These are phyloP conservation scores for Cordyceps javanica DNA, from an alignment of 2,329 filamentous ascomycete genomes.

Conservation along the genomic window DNA sequence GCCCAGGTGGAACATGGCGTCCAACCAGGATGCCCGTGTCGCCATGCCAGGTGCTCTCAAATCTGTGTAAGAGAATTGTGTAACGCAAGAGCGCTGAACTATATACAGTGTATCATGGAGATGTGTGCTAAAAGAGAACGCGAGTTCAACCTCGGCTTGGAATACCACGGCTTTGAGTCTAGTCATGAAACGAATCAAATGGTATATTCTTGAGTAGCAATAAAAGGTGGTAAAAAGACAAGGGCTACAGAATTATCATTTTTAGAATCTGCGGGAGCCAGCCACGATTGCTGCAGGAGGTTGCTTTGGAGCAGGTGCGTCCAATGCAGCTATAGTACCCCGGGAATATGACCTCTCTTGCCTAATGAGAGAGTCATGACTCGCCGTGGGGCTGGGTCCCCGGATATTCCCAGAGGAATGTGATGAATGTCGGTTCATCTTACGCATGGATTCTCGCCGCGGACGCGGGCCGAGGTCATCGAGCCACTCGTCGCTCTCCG, in stretches of 20 bases:
- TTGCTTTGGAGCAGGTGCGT: not conserved
- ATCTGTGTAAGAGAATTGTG: too few relatives aligned
- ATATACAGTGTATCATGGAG: not conserved
- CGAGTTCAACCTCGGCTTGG: not conserved
- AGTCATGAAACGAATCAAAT: not conserved
- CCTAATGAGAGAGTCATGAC: constrained; percentile 10
- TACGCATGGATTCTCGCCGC: not conserved
- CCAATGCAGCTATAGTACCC: not conserved
- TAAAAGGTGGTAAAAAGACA: not conserved
- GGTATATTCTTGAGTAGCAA: not conserved
- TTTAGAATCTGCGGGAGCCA: constrained; percentile 2
- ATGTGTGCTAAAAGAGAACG: not conserved
- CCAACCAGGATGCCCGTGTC: not conserved
- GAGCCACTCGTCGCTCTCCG: constrained; percentile 13
- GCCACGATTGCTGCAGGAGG: constrained; percentile 10
- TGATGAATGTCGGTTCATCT: constrained; percentile 6
- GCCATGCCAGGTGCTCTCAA: too few relatives aligned
- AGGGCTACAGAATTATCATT: not conserved
- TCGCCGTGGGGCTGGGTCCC: constrained; percentile 11
- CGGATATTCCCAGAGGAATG: not conserved
- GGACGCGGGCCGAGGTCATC: not conserved
- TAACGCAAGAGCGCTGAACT: not conserved
- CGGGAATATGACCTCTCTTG: constrained; percentile 4
- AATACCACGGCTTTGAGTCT: not conserved
- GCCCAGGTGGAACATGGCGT: not conserved